Evolutionary conservation across 2,329 filamentous ascomycete genomes (phyloP).

Genomic region (Stylonectria norvegica): DNA sequence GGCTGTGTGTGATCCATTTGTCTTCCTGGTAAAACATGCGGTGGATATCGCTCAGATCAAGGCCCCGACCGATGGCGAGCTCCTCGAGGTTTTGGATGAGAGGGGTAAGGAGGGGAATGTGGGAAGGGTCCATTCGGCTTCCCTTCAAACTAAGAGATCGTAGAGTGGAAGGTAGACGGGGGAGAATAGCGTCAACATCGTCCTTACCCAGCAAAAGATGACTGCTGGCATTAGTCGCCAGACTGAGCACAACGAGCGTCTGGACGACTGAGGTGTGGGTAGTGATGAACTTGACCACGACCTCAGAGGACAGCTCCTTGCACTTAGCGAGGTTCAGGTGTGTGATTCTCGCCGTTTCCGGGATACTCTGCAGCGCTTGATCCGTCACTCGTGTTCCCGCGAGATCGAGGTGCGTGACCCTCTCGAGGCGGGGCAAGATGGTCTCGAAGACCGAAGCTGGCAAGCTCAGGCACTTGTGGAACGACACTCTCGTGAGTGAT

Average conservation of each 20-base stretch:
- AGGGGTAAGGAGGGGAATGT: conserved; percentile 61
- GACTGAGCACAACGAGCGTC: conserved; percentile 66
- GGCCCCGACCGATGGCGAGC: conserved; percentile 66
- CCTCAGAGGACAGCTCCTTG: conserved; percentile 62
- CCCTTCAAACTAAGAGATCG: conserved; percentile 74
- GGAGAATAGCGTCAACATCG: conserved; percentile 63
- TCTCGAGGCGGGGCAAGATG: conserved; percentile 65
- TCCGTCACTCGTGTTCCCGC: conserved; percentile 74
- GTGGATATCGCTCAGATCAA: conserved; percentile 64
- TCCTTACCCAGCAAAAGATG: conserved; percentile 66
- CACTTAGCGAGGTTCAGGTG: conserved; percentile 79
- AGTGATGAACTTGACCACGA: conserved; percentile 66
- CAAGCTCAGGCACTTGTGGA: conserved; percentile 75
- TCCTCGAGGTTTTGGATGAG: conserved; percentile 71
- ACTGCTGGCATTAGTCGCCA: conserved; percentile 68
- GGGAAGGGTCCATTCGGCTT: conserved; percentile 62
- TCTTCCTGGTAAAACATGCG: conserved; percentile 56
- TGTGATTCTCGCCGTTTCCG: conserved; percentile 66
- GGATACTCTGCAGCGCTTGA: conserved; percentile 65
- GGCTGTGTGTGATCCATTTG: conserved; percentile 47
- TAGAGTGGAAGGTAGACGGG: conserved; percentile 62
- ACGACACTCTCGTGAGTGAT: conserved; percentile 63
- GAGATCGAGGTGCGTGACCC: conserved; percentile 75
- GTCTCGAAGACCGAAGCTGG: conserved; percentile 64
- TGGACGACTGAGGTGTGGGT: conserved; percentile 66